These are phyloP conservation scores for Phylloporus rhodoxanthus DNA, from an alignment of 768 basidiomycete species.

Conservation along the genomic window DNA sequence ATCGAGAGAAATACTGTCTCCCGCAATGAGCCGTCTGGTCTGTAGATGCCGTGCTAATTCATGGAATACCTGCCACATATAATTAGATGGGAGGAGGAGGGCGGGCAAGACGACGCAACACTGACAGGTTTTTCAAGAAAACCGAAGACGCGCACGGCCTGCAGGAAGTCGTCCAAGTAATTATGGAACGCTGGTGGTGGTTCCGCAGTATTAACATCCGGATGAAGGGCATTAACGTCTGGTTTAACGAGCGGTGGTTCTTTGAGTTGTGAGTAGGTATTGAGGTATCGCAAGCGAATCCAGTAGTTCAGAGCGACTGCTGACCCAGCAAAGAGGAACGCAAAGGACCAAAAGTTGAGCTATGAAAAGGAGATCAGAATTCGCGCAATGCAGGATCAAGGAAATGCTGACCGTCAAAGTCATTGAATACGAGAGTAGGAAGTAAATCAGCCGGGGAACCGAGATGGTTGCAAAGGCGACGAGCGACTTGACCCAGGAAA, in stretches of 20 bases:
- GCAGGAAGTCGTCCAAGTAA: slow-evolving; percentile 94
- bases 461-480: slow-evolving; percentile 80
- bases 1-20: slow-evolving; percentile 87
- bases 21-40: slow-evolving; percentile 90
- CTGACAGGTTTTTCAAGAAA: slow-evolving; percentile 93
- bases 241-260: slow-evolving; percentile 79
- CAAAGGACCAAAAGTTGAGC: slow-evolving; percentile 91
- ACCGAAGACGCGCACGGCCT: slow-evolving; percentile 94
- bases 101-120: background rate
- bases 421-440: slow-evolving; percentile 79
- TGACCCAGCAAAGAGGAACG: slow-evolving; percentile 64
- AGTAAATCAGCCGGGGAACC: slow-evolving; percentile 72
- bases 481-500: slow-evolving; percentile 71
- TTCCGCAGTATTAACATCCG: slow-evolving; percentile 78
- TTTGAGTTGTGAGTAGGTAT: slow-evolving; percentile 68
- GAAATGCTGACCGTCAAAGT: slow-evolving; percentile 64
- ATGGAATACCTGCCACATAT: slow-evolving; percentile 71
- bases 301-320: slow-evolving; percentile 72
- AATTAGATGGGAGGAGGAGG: background rate
- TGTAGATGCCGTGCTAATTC: slow-evolving; percentile 95
- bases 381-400: background rate
- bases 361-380: slow-evolving; percentile 29
- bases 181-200: slow-evolving; percentile 82
- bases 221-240: slow-evolving; percentile 83
- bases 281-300: slow-evolving; percentile 77